phyloP scores from a whole-genome alignment of 2,329 filamentous ascomycete genomes.

The Fusarium clavum region DNA sequence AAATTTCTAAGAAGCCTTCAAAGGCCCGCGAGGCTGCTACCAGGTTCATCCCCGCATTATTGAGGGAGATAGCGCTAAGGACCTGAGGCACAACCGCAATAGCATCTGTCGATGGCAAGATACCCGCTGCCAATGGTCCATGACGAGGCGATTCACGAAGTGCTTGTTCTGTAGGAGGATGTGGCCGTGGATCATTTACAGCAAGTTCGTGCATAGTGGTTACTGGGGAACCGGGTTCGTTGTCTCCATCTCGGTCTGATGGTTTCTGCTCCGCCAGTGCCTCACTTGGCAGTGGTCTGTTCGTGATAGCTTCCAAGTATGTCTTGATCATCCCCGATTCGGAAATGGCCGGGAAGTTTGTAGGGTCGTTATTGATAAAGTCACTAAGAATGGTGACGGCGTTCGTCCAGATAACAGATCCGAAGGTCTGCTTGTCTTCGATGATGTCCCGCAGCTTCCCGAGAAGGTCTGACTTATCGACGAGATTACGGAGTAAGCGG shows the following conservation, averaged over 20 bases:
- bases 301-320: conserved; percentile 84
- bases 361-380: conserved; percentile 99
- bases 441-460: conserved; percentile 84
- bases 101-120: conserved; percentile 88
- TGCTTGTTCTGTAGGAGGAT: conserved; percentile 64
- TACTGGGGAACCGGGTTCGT: conserved; percentile 53
- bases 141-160: conserved; percentile 59
- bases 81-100: conserved; percentile 88
- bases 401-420: conserved; percentile 95
- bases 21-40: conserved; percentile 86
- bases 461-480: conserved; percentile 90
- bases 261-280: conserved; percentile 47
- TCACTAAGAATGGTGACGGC: conserved; percentile 91
- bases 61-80: conserved; percentile 93
- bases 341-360: conserved; percentile 94
- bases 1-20: conserved; percentile 93
- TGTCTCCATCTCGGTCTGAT: conserved; percentile 47
- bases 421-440: conserved; percentile 81
- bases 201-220: conserved; percentile 55
- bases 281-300: conserved; percentile 56
- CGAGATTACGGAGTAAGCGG: conserved; percentile 88
- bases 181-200: conserved; percentile 56
- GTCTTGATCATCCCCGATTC: conserved; percentile 92
- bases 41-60: conserved; percentile 85
- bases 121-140: conserved; percentile 71